These are phyloP conservation scores for Trifolium repens DNA, from an alignment of 306 rosid genomes.

Conservation along the genomic window DNA sequence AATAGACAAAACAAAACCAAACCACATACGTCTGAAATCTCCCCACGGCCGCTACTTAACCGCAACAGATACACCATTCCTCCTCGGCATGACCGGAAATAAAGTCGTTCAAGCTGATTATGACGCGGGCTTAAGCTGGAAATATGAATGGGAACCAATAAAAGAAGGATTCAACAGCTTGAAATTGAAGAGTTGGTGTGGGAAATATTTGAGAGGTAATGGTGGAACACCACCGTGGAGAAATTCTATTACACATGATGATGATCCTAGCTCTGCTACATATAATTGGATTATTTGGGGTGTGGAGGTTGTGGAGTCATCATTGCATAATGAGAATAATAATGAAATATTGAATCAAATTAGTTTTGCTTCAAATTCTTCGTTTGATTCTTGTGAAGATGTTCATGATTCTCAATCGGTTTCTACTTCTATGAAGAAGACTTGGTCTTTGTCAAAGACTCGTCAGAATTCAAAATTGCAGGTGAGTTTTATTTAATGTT, in stretches of 20 bases:
- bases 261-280: conserved; percentile 59
- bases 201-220: conserved; percentile 67
- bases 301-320: conserved; percentile 46
- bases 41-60: conserved; percentile 62
- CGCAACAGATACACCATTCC: conserved; percentile 59
- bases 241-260: conserved; percentile 83
- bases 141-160: conserved; percentile 75
- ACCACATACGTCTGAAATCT: conserved; percentile 55
- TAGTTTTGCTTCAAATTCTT: conserved; percentile 23
- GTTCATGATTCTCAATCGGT: conserved; percentile 37
- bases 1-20: conserved; percentile 51
- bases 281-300: conserved; percentile 74
- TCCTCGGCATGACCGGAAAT: conserved; percentile 67
- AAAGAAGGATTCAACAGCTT: conserved; percentile 67
- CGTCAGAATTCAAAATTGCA: not conserved
- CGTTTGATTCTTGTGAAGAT: conserved; percentile 58
- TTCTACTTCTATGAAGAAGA: conserved; percentile 33
- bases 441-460: not conserved
- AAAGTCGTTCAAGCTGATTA: conserved; percentile 49
- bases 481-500: not conserved
- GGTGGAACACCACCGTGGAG: conserved; percentile 94
- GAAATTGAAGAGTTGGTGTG: conserved; percentile 75
- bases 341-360: not conserved
- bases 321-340: conserved; percentile 17
- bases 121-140: conserved; percentile 46